Evolutionary conservation across 176 grass and related monocot species (phyloP), one percentile per base, ranked within the genome.

Genomic region (Cenchrus americanus): DNA sequence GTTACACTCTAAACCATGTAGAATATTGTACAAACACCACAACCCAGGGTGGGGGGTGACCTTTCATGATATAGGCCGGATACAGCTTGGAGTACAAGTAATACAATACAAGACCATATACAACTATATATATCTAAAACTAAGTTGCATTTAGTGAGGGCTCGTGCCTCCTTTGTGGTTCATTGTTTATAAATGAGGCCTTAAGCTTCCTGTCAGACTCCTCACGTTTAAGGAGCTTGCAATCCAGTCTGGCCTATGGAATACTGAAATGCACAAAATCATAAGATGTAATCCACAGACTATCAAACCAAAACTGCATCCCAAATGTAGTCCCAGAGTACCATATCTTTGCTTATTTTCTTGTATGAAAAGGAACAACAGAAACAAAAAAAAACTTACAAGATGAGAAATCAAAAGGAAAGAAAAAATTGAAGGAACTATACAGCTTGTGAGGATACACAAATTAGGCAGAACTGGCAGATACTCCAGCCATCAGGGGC

Each of bases 361-460:
- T 60, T 7, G 46, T 51, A 62, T 14, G 66, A 44, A 70, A 69
- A 70, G 10, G 68, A 74, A 10, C 44, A 23, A 48, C 32, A 51
- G 5, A 43, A 75, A 41, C 49, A 53, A 60, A 71, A 53, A 84
- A 30, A 21, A 55, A 14, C 60, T 60, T 60, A 60, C 74, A 85
- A 48, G 32, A 85, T 44, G 63, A 11, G 42, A 70, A 68, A 15
- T 23, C 5, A 6, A 62, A 61, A 68, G 0, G 2, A 67, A 8
- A n/a, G 11, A 18, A 17, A 52, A 48, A 52, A 48, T 3, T 8
- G 52, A n/a, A 27, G 0, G 7, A 27, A 52, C 54, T 79, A 30
- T 67, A 73, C 3, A 41, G 21, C 26, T 85, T 51, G 21, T 7
- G 21, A 84, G 32, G 21, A 55, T 66, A 84, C 44, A 32, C 67